These are phyloP conservation scores for Solanum chacoense DNA, from an alignment of 305 asterid species.

Conservation along the genomic window DNA sequence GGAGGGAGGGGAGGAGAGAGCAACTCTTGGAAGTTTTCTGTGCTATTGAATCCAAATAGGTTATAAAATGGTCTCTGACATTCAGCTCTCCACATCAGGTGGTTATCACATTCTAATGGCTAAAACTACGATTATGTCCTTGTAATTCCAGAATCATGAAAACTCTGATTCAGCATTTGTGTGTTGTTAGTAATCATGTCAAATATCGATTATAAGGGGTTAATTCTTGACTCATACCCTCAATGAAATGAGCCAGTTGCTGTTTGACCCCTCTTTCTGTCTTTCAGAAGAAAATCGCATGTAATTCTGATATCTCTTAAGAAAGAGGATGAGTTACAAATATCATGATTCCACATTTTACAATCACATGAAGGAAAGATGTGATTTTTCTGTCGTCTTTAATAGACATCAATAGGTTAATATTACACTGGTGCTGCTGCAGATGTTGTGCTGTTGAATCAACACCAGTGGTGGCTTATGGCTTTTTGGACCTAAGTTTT, in stretches of 20 bases:
- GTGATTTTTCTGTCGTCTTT: not conserved
- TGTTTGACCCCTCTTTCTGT: not conserved
- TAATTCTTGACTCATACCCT: not conserved
- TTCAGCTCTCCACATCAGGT: not conserved
- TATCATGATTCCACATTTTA: not conserved
- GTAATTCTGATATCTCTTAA: not conserved
- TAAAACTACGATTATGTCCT: not conserved
- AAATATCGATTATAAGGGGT: not conserved
- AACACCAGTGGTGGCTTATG: conserved; percentile 69
- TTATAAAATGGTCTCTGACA: not conserved
- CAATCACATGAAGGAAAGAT: not conserved
- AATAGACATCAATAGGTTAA: not conserved
- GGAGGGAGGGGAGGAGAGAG: not conserved
- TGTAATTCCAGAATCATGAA: not conserved
- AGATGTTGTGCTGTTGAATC: conserved; percentile 60
- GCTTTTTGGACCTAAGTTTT: conserved; percentile 55
- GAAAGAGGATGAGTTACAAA: not conserved
- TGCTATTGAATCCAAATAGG: not conserved
- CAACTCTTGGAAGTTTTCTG: not conserved
- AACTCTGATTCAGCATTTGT: not conserved
- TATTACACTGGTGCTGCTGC: conserved; percentile 20
- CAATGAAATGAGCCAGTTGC: not conserved
- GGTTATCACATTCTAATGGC: not conserved
- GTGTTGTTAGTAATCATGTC: not conserved
- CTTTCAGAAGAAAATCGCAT: not conserved